Conservation (phyloP, 1,284 basidiomycete genomes). For the Peniophora sp. region DNA sequence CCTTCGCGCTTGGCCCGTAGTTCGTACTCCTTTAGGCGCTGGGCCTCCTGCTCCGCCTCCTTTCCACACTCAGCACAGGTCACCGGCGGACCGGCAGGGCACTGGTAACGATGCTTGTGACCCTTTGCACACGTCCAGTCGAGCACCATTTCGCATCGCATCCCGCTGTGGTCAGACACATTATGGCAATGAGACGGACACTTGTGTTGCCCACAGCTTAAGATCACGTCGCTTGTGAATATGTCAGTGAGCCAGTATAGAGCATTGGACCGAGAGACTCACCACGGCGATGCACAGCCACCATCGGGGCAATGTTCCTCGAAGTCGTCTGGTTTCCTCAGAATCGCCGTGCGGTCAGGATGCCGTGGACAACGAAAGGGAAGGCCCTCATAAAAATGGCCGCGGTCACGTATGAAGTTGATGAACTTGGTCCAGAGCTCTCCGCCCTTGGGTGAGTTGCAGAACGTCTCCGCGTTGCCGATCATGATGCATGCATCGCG, state of each 20-base stretch:
- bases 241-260: background rate
- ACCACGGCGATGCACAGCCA: constrained; percentile 54
- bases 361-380: constrained; percentile 51
- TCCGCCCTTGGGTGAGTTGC: constrained; percentile 40
- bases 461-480: constrained; percentile 54
- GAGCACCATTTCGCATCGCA: background rate
- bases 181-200: background rate
- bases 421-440: constrained; percentile 44
- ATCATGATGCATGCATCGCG: constrained; percentile 55
- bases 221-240: background rate
- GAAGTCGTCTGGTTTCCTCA: constrained; percentile 39
- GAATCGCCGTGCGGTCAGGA: constrained; percentile 27
- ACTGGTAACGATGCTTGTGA: background rate
- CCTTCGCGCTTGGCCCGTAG: background rate
- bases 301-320: constrained; percentile 48
- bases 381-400: constrained; percentile 50
- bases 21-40: background rate
- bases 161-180: background rate
- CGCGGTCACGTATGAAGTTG: constrained; percentile 26
- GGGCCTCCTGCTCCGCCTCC: constrained; percentile 10
- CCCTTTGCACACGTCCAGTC: constrained; percentile 2
- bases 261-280: background rate
- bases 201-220: background rate
- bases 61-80: background rate
- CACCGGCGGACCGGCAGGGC: background rate